A percentile compares a stretch with the other conserved stretches of the same genome.
Evolutionary conservation across 2,329 filamentous ascomycete species (phyloP).

Genomic region (Aspergillus fischeri): DNA sequence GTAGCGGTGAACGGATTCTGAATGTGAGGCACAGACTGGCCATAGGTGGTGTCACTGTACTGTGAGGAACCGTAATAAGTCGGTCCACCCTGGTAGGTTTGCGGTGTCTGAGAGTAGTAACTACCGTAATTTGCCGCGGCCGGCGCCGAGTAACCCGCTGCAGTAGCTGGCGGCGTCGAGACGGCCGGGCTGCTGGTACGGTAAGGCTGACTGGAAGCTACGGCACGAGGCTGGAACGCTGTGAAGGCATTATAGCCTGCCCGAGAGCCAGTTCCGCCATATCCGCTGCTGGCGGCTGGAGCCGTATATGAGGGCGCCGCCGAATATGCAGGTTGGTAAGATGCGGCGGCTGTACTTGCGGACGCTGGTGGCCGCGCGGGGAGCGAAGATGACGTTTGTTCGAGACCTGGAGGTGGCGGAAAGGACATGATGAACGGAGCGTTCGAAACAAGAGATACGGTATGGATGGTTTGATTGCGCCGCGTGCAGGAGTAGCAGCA

Average conservation of each 20-base stretch:
- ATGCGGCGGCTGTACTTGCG: constrained; percentile 32
- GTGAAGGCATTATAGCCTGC: constrained; percentile 45
- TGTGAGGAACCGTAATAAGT: constrained; percentile 47
- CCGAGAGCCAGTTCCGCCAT: constrained; percentile 30
- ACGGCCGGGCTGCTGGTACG: constrained; percentile 36
- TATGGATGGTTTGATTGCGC: constrained; percentile 25
- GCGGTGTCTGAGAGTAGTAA: constrained; percentile 40
- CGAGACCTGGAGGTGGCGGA: constrained; percentile 76
- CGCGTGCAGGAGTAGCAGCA: constrained; percentile 28
- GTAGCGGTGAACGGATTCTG: constrained; percentile 75
- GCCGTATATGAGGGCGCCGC: constrained; percentile 35
- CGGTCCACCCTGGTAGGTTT: constrained; percentile 28
- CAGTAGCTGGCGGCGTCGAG: constrained; percentile 32
- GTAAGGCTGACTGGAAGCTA: constrained; percentile 45
- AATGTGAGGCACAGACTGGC: constrained; percentile 63
- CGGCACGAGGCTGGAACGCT: constrained; percentile 58
- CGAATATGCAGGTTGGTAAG: constrained; percentile 53
- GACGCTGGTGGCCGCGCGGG: constrained; percentile 72
- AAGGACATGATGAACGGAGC: constrained; percentile 67
- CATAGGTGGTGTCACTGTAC: constrained; percentile 45
- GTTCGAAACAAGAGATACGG: constrained; percentile 31
- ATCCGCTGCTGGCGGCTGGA: constrained; percentile 20
- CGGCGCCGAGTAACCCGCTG: constrained; percentile 33
- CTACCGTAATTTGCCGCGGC: constrained; percentile 38
- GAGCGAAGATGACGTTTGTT: constrained; percentile 56